Evolutionary conservation across 257 asterid genomes (phyloP).

Genomic region (Solanum bukasovii): DNA sequence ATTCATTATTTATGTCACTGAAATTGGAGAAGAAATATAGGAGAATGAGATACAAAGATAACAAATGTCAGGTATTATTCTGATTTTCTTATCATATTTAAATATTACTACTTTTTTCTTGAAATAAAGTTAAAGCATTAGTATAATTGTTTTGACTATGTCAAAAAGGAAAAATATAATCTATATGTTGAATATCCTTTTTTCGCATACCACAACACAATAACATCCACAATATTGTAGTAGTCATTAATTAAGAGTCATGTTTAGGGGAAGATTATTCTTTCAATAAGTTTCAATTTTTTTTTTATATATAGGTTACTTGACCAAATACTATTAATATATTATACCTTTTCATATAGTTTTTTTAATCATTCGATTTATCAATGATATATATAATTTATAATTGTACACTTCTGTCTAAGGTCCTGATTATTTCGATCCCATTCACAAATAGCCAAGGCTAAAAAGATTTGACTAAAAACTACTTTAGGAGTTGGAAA

Average conservation of each 20-base stretch:
- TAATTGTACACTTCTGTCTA: too few species aligned
- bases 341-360: background rate
- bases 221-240: too few species aligned
- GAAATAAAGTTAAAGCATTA: background rate
- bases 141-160: background rate
- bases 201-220: too few species aligned
- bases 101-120: background rate
- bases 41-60: background rate
- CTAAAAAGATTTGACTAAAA: background rate
- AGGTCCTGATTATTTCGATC: background rate
- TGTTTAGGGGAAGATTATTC: too few species aligned
- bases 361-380: background rate
- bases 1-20: background rate
- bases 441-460: background rate
- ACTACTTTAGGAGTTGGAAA: slow-evolving; percentile 12
- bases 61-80: background rate
- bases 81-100: background rate
- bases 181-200: too few species aligned
- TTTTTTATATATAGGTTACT: background rate
- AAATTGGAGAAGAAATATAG: background rate
- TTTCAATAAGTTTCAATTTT: too few species aligned
- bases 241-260: too few species aligned
- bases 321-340: too few species aligned
- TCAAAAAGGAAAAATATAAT: too few species aligned
- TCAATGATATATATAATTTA: too few species aligned